These are phyloP conservation scores for Crithidia bombi DNA, from an alignment of 208 protist species.

Conservation along the genomic window DNA sequence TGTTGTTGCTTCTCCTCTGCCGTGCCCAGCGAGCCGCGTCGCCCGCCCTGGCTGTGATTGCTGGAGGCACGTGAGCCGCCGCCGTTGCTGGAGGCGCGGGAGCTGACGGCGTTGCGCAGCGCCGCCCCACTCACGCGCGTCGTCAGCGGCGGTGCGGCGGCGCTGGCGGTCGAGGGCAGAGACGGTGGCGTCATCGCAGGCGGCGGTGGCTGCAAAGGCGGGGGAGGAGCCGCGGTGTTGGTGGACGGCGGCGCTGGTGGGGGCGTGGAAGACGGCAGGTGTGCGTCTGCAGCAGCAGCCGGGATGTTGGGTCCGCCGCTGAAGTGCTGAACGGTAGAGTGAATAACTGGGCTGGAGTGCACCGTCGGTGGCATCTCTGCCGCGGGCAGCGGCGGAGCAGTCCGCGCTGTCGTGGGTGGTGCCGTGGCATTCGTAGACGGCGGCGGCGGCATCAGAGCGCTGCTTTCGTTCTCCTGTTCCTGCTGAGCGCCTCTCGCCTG, in stretches of 20 bases:
- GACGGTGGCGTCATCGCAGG: background rate
- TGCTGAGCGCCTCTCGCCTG: background rate
- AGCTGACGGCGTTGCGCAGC: slow-evolving; percentile 10
- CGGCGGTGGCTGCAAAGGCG: background rate
- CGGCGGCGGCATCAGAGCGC: background rate
- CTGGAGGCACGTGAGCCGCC: slow-evolving; percentile 15
- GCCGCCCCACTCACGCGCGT: slow-evolving; percentile 25
- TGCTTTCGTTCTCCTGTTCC: too few relatives aligned
- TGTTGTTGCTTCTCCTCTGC: background rate
- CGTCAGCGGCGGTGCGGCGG: slow-evolving; percentile 12
- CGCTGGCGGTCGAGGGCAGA: background rate
- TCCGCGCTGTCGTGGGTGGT: background rate
- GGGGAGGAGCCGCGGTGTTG: background rate
- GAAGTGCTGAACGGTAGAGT: background rate
- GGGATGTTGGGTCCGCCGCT: background rate
- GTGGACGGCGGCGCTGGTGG: background rate
- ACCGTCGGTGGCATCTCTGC: slow-evolving; percentile 1
- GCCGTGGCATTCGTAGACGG: background rate
- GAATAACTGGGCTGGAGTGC: background rate
- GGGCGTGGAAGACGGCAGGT: background rate
- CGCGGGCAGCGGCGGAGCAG: background rate
- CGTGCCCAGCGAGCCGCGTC: background rate
- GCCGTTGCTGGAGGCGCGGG: slow-evolving; percentile 27
- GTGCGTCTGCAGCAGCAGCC: background rate
- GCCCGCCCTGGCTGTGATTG: slow-evolving; percentile 2